phyloP scores from a whole-genome alignment of 1,284 basidiomycete genomes.

The Pisolithus thermaeus region DNA sequence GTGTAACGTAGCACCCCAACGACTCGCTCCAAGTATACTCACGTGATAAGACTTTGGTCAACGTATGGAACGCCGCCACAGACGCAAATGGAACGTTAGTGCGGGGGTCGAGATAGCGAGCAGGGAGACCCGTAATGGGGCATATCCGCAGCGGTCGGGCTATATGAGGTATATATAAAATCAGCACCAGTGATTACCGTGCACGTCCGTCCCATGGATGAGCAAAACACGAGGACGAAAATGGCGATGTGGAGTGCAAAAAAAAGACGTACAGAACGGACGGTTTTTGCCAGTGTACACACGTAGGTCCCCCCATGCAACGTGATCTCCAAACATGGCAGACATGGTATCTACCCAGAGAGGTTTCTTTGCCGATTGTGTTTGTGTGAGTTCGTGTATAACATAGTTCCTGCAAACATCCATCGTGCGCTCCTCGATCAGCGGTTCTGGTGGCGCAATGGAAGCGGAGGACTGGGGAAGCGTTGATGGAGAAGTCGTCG shows the following conservation, averaged over 20 bases:
- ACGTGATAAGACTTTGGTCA: conserved; percentile 56
- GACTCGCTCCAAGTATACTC: conserved; percentile 59
- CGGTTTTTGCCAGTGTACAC: conserved; percentile 56
- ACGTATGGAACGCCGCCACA: conserved; percentile 53
- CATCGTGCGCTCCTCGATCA: conserved; percentile 33
- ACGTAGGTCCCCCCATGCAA: conserved; percentile 62
- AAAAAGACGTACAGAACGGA: conserved; percentile 46
- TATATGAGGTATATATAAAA: conserved; percentile 21
- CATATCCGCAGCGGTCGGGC: conserved; percentile 59
- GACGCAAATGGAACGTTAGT: conserved; percentile 75
- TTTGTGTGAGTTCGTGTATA: conserved; percentile 53
- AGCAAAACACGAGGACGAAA: no score
- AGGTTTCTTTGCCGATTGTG: conserved; percentile 41
- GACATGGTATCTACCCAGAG: conserved; percentile 67
- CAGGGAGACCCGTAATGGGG: conserved; percentile 57
- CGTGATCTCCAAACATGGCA: conserved; percentile 72
- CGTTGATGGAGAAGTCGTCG: background rate
- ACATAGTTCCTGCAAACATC: conserved; percentile 58
- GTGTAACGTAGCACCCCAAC: conserved; percentile 49
- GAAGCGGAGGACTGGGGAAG: background rate
- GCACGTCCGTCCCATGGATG: background rate
- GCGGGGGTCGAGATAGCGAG: conserved; percentile 69
- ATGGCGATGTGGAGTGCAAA: conserved; percentile 1
- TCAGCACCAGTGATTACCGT: background rate
- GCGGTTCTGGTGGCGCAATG: conserved; percentile 7